These are phyloP conservation scores for Globisporangium barbulae DNA, from an alignment of 352 stramenopile species.

Conservation along the genomic window DNA sequence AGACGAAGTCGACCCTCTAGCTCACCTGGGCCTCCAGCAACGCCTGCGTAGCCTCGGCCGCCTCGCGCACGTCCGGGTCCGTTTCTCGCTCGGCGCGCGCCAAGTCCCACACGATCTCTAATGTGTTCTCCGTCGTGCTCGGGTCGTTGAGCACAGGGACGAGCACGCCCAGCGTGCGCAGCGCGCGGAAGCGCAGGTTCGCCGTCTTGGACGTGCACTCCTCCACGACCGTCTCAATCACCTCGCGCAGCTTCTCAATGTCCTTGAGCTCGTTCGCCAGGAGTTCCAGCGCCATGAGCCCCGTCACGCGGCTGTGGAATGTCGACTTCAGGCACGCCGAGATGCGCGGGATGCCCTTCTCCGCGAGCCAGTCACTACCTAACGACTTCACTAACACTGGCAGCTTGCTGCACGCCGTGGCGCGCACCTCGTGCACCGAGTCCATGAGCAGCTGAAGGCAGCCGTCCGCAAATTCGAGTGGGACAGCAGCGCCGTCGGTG, in stretches of 20 bases:
- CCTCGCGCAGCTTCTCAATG: conserved; percentile 63
- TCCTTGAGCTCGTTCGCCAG: conserved; percentile 57
- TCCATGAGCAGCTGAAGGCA: conserved; percentile 70
- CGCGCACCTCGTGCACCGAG: conserved; percentile 69
- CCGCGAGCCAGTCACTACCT: conserved; percentile 71
- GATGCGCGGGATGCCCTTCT: conserved; percentile 64
- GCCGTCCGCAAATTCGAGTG: conserved; percentile 65
- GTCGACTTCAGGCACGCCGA: conserved; percentile 63
- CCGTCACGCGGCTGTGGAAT: conserved; percentile 72
- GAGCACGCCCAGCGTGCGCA: conserved; percentile 63
- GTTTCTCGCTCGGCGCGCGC: conserved; percentile 53
- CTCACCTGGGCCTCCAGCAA: conserved; percentile 49
- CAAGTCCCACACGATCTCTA: conserved; percentile 76
- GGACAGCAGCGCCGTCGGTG: conserved; percentile 48
- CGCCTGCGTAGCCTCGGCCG: conserved; percentile 49
- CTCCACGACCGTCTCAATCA: conserved; percentile 64
- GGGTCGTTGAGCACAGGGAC: conserved; percentile 69
- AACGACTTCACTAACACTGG: conserved; percentile 61
- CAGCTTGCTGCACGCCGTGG: conserved; percentile 59
- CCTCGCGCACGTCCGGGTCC: conserved; percentile 76
- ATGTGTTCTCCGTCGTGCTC: conserved; percentile 54
- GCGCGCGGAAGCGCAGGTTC: conserved; percentile 77
- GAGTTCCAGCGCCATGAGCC: conserved; percentile 62
- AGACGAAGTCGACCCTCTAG: conserved; percentile 18
- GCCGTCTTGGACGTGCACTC: conserved; percentile 78